Base-by-base conservation (phyloP, 1,284 basidiomycete species). In the Kwoniella shivajii region DNA sequence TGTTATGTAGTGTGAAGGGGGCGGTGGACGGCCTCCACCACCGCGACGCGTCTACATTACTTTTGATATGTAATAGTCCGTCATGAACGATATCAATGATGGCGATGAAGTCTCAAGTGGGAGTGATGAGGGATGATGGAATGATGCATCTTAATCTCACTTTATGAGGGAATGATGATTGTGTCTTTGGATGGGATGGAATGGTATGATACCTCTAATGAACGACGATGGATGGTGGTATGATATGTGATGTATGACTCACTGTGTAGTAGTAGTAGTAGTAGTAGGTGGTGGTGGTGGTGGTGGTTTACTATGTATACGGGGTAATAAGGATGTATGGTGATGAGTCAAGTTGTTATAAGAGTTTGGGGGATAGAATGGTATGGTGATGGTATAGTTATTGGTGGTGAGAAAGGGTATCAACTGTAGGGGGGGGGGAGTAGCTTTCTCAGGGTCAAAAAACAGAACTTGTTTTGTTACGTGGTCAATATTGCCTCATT, bases 31-130 rank as follows among this genome's bases (percentile, higher is more conserved):
- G 53, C 56, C 56, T 57, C 56, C 56, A 57, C 56, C 56, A 30
- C 56, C 56, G 50, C 56, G 56, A 57, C 56, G 56, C 56, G 56
- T 53, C 56, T 36, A n/a, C 20, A 16, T 45, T 22, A 47, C 16
- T 42, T 16, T 24, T 11, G 30, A 47, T 48, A 50, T 50, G 44
- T 50, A 26, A 18, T 34, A 2, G 10, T 30, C 20, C 34, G 26
- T 30, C 36, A 38, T 41, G 14, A 22, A 50, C 34, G 6, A 10
- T 16, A 27, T 2, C 9, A 26, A 53, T 26, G 51, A 37, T 53
- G 22, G 22, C 45, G 33, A 47, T 30, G 30, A 47, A 47, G 31
- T 13, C 11, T 4, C 13, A 16, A 24, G 13, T 34, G 45, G 36
- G 33, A 47, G 27, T 16, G 31, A 47, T n/a, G 43, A 24, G 36